Conservation (phyloP, 805 yeast species). For the Candida sanyiensis region DNA sequence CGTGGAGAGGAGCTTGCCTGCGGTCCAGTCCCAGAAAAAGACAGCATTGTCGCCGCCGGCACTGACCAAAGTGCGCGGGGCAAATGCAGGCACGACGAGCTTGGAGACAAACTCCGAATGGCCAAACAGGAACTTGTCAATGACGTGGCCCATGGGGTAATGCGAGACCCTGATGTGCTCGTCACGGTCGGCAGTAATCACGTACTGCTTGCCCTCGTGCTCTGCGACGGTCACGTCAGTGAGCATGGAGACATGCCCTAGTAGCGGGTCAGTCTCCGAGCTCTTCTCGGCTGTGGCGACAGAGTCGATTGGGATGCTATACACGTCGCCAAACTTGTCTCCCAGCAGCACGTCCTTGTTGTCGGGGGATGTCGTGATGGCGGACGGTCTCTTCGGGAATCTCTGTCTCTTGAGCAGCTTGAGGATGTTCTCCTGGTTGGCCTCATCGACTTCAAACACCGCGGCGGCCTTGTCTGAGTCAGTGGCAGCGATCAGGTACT, state of each 20-base stretch:
- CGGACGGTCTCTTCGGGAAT: conserved; percentile 90
- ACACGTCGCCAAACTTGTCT: conserved; percentile 96
- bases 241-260: conserved; percentile 97
- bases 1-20: conserved; percentile 39
- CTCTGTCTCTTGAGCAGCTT: conserved; percentile 59
- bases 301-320: conserved; percentile 43
- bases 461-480: conserved; percentile 81
- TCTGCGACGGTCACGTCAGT: conserved; percentile 57
- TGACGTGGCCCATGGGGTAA: conserved; percentile 71
- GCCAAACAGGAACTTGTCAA: conserved; percentile 81
- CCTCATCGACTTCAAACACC: conserved; percentile 40
- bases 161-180: conserved; percentile 87
- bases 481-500: conserved; percentile 59
- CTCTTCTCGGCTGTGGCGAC: conserved; percentile 30
- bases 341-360: conserved; percentile 63
- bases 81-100: conserved; percentile 50
- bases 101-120: conserved; percentile 78
- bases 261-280: conserved; percentile 56
- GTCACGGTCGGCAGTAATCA: conserved; percentile 87
- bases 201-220: conserved; percentile 39
- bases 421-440: conserved; percentile 33
- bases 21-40: conserved; percentile 74
- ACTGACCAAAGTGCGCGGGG: conserved; percentile 51
- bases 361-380: conserved; percentile 63
- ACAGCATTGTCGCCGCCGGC: conserved; percentile 89